Percentiles rank a stretch among this genome's conserved stretches.
These are phyloP conservation scores for Groenewaldozyma salmanticensis DNA, from an alignment of 805 yeast species.

Conservation along the genomic window DNA sequence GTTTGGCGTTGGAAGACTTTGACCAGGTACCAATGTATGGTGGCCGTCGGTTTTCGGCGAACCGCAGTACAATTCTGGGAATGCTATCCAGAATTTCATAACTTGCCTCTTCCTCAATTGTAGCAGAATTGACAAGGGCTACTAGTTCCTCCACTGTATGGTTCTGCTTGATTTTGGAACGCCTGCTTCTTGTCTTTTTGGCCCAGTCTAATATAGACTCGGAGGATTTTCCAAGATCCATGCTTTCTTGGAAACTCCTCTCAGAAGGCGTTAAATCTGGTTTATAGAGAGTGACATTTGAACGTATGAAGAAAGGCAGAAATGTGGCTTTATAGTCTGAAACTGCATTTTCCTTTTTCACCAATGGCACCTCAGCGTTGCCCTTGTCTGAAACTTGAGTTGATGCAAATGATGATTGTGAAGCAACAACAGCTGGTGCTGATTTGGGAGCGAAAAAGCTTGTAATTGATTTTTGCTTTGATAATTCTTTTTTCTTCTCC, in stretches of 20 bases:
- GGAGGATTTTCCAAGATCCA: background rate
- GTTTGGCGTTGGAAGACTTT: slow-evolving; percentile 14
- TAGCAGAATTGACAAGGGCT: slow-evolving; percentile 11
- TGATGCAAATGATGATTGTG: background rate
- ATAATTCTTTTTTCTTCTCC: slow-evolving; percentile 9
- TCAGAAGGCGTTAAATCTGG: slow-evolving; percentile 1
- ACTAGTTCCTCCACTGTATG: slow-evolving; percentile 18
- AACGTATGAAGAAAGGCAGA: slow-evolving; percentile 26
- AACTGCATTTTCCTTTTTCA: slow-evolving; percentile 1
- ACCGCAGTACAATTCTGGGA: slow-evolving; percentile 27
- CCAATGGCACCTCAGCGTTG: slow-evolving; percentile 1
- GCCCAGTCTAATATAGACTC: slow-evolving; percentile 6
- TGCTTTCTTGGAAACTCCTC: too few species aligned
- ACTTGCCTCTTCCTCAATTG: slow-evolving; percentile 14
- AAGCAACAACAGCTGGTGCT: background rate
- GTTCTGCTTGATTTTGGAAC: slow-evolving; percentile 17
- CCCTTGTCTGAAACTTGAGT: slow-evolving; percentile 11
- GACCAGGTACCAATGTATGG: slow-evolving; percentile 48
- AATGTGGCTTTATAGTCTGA: slow-evolving; percentile 23
- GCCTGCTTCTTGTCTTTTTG: slow-evolving; percentile 1
- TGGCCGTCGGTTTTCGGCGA: slow-evolving; percentile 43
- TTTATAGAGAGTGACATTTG: slow-evolving; percentile 13
- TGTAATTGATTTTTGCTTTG: slow-evolving; percentile 8
- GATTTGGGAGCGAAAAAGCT: slow-evolving; percentile 3
- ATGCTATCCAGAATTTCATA: slow-evolving; percentile 14